A percentile compares a stretch with the other conserved stretches of the same genome.
phyloP scores from a whole-genome alignment of 2,329 filamentous ascomycete species.

The Arthrinium phaeospermum region DNA sequence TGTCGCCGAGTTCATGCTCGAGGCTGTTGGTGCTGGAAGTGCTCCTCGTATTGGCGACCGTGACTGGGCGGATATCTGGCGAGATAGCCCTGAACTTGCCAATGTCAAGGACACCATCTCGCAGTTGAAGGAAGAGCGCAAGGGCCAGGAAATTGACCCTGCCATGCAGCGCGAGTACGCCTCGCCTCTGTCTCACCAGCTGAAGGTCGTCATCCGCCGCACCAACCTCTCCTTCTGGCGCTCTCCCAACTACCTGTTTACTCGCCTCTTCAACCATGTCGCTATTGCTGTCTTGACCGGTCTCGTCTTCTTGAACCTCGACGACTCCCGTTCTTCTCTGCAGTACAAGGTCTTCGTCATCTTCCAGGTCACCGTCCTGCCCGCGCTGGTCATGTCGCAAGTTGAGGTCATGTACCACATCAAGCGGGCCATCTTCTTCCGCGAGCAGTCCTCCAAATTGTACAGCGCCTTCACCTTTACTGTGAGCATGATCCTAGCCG shows the following conservation, averaged over 20 bases:
- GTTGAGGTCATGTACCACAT: slow-evolving; percentile 86
- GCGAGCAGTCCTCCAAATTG: slow-evolving; percentile 84
- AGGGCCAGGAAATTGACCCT: slow-evolving; percentile 49
- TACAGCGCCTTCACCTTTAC: slow-evolving; percentile 84
- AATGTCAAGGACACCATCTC: slow-evolving; percentile 70
- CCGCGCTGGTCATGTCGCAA: slow-evolving; percentile 81
- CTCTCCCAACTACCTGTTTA: slow-evolving; percentile 88
- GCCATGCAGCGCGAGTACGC: slow-evolving; percentile 78
- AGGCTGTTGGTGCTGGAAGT: slow-evolving; percentile 79
- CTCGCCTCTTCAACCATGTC: slow-evolving; percentile 83
- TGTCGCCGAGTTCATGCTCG: slow-evolving; percentile 81
- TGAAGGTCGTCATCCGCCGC: slow-evolving; percentile 74
- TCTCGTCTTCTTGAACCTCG: slow-evolving; percentile 78
- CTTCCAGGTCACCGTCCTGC: slow-evolving; percentile 87
- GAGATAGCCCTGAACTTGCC: slow-evolving; percentile 72
- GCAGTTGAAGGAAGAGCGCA: slow-evolving; percentile 68
- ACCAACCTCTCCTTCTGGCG: slow-evolving; percentile 84
- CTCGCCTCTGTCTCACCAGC: slow-evolving; percentile 78
- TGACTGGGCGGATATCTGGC: slow-evolving; percentile 85
- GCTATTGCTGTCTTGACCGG: slow-evolving; percentile 80
- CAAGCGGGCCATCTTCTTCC: slow-evolving; percentile 81
- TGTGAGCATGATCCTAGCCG: slow-evolving; percentile 77
- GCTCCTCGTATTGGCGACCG: slow-evolving; percentile 72
- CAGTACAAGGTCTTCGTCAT: slow-evolving; percentile 90
- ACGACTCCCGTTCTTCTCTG: slow-evolving; percentile 75